These are phyloP conservation scores for Ballota nigra DNA, from an alignment of 257 asterid species.

Conservation along the genomic window DNA sequence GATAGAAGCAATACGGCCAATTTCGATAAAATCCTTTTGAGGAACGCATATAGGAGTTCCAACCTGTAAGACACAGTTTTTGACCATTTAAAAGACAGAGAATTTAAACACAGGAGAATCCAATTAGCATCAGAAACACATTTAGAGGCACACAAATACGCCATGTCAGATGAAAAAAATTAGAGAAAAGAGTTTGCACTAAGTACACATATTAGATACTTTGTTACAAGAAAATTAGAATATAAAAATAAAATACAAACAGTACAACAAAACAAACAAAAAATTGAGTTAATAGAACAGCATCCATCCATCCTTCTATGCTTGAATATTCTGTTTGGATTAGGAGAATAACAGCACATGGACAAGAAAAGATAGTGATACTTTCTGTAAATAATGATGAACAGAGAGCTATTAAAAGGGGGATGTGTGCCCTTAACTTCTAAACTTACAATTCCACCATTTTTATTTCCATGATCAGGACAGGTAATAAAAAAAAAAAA, in stretches of 20 bases:
- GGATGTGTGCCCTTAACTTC: too few species aligned
- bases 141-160: not conserved
- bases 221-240: not conserved
- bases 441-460: not conserved
- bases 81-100: not conserved
- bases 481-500: too few species aligned
- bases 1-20: constrained; percentile 87
- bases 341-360: not conserved
- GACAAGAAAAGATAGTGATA: too few species aligned
- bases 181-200: not conserved
- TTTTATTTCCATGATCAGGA: not conserved
- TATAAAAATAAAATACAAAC: not conserved
- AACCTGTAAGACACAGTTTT: constrained; percentile 29
- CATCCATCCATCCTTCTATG: not conserved
- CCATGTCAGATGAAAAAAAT: not conserved
- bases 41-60: constrained; percentile 94
- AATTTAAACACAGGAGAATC: not conserved
- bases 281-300: not conserved
- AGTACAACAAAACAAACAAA: not conserved
- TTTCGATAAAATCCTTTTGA: constrained; percentile 69
- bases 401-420: too few species aligned
- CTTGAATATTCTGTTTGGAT: not conserved
- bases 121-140: not conserved
- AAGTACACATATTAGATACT: not conserved
- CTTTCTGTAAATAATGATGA: too few species aligned